Conservation (phyloP, 495 filamentous ascomycete genomes). For the Neurospora tetraspora region DNA sequence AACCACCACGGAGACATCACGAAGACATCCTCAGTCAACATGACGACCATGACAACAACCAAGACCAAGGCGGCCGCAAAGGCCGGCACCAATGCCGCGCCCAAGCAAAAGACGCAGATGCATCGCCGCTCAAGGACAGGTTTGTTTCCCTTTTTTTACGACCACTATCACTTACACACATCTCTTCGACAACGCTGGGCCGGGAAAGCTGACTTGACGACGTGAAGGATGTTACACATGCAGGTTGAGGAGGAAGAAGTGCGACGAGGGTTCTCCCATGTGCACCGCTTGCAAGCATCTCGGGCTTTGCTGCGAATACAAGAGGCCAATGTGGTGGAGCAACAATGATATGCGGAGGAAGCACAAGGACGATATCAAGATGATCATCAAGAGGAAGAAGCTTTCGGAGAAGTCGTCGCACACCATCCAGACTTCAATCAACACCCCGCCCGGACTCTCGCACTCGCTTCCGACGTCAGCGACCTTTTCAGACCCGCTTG, state of each 20-base stretch:
- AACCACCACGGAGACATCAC: slow-evolving; percentile 39
- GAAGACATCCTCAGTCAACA: slow-evolving; percentile 44
- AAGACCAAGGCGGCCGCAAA: slow-evolving; percentile 46
- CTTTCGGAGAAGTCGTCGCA: slow-evolving; percentile 70
- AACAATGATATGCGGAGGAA: slow-evolving; percentile 73
- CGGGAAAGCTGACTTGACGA: slow-evolving; percentile 18
- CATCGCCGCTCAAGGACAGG: slow-evolving; percentile 91
- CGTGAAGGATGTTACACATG: slow-evolving; percentile 89
- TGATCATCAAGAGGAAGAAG: slow-evolving; percentile 95
- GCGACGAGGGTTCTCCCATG: slow-evolving; percentile 79
- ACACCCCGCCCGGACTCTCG: slow-evolving; percentile 68
- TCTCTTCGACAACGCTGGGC: not conserved
- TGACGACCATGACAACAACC: slow-evolving; percentile 27
- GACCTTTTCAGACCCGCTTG: slow-evolving; percentile 62
- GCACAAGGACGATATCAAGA: slow-evolving; percentile 93
- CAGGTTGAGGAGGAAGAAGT: slow-evolving; percentile 92
- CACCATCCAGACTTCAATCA: slow-evolving; percentile 42
- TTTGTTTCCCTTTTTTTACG: slow-evolving; percentile 31
- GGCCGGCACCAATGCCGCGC: slow-evolving; percentile 39
- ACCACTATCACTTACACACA: slow-evolving; percentile 3
- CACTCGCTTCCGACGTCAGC: slow-evolving; percentile 75
- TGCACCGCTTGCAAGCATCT: slow-evolving; percentile 89
- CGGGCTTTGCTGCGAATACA: slow-evolving; percentile 83
- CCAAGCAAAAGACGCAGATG: slow-evolving; percentile 64
- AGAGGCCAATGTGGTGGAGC: slow-evolving; percentile 94